Evolutionary conservation across 1,139 yeast genomes (phyloP).

Genomic region (Zygoascus hellenicus): DNA sequence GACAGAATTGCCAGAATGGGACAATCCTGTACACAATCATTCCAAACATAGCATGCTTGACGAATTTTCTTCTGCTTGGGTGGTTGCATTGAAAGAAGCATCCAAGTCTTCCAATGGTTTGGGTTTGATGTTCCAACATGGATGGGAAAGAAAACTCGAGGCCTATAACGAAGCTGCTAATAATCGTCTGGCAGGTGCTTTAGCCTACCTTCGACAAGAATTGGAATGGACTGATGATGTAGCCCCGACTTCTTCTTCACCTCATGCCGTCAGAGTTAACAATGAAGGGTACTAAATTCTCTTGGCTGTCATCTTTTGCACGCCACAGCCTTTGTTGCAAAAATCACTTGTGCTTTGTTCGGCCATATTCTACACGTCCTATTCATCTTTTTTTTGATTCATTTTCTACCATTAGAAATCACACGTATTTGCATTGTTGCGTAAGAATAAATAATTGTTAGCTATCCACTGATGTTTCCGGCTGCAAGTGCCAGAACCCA

Average conservation of each 20-base stretch:
- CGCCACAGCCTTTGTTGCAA: too few species aligned
- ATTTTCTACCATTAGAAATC: too few species aligned
- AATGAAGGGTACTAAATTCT: background rate
- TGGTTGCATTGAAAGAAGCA: slow-evolving; percentile 51
- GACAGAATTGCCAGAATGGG: slow-evolving; percentile 66
- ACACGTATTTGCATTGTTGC: too few species aligned
- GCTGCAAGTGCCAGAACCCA: slow-evolving; percentile 20
- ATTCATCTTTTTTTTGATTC: too few species aligned
- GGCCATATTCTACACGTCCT: too few species aligned
- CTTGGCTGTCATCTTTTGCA: too few species aligned
- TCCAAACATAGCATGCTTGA: slow-evolving; percentile 70
- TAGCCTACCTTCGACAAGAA: slow-evolving; percentile 23
- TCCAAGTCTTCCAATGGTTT: slow-evolving; percentile 34
- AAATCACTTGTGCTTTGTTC: too few species aligned
- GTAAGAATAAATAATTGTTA: too few species aligned
- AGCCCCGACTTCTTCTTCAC: slow-evolving; percentile 1
- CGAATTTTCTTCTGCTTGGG: slow-evolving; percentile 75
- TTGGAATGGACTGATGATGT: slow-evolving; percentile 21
- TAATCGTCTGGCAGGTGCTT: slow-evolving; percentile 30
- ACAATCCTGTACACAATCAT: slow-evolving; percentile 65
- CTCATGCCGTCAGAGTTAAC: slow-evolving; percentile 7
- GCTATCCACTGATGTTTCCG: background rate
- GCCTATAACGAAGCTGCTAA: slow-evolving; percentile 54
- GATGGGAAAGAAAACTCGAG: slow-evolving; percentile 52
- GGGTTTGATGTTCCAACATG: slow-evolving; percentile 41